Evolutionary conservation across 2,329 filamentous ascomycete species (phyloP).

Genomic region (Graphiopsis chlorocephala): DNA sequence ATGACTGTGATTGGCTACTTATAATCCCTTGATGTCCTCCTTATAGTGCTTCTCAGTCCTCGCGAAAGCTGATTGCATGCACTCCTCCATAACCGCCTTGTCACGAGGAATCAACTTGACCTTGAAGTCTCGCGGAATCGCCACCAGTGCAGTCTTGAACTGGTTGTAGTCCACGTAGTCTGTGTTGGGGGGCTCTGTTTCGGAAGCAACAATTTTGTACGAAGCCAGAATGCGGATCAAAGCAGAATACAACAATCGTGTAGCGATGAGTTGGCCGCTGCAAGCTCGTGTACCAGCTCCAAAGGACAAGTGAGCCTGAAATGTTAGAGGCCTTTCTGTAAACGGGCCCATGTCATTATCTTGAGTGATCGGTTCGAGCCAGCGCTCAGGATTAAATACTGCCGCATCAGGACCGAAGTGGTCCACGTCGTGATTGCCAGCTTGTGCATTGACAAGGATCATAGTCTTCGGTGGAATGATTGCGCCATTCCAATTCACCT

Average conservation of each 20-base stretch:
- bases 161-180: conserved; percentile 63
- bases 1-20: background rate
- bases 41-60: conserved; percentile 40
- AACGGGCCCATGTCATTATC: conserved; percentile 16
- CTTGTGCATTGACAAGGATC: conserved; percentile 56
- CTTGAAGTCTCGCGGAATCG: conserved; percentile 59
- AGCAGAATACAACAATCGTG: conserved; percentile 50
- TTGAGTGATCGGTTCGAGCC: conserved; percentile 43
- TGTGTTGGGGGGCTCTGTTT: conserved; percentile 54
- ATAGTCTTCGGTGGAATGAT: conserved; percentile 53
- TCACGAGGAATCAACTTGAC: conserved; percentile 56
- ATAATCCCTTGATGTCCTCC: conserved; percentile 1
- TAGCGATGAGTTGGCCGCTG: conserved; percentile 51
- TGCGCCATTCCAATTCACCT: conserved; percentile 52
- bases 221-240: conserved; percentile 49
- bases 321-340: conserved; percentile 25
- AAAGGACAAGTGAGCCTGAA: conserved; percentile 47
- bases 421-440: conserved; percentile 52
- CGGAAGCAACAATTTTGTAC: conserved; percentile 51
- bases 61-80: conserved; percentile 32
- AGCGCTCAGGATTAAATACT: conserved; percentile 51
- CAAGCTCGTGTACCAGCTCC: conserved; percentile 53
- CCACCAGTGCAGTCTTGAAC: conserved; percentile 58
- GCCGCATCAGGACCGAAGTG: conserved; percentile 49
- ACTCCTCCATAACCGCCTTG: conserved; percentile 37